Percentiles rank a stretch among this genome's conserved stretches.
phyloP scores from a whole-genome alignment of 2,329 filamentous ascomycete genomes.

The Stagonosporopsis cucurbitacearum region DNA sequence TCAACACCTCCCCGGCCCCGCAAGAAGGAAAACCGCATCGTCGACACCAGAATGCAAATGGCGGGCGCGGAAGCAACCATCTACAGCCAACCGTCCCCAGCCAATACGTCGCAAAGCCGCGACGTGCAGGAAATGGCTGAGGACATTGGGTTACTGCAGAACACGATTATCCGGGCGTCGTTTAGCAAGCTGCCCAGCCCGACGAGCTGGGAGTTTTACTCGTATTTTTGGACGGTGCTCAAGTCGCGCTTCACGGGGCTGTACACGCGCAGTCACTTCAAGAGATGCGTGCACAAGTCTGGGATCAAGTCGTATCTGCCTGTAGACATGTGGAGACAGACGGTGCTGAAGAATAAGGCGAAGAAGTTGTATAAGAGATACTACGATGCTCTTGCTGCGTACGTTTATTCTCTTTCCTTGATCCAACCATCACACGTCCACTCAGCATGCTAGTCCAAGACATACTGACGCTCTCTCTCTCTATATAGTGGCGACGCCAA shows the following conservation, averaged over 20 bases:
- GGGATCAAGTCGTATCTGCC: slow-evolving; percentile 22
- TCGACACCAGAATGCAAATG: slow-evolving; percentile 18
- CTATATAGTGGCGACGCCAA: slow-evolving; percentile 27
- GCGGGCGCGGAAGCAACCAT: slow-evolving; percentile 13
- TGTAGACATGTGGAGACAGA: slow-evolving; percentile 21
- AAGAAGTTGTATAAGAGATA: slow-evolving; percentile 66
- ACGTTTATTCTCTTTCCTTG: not conserved
- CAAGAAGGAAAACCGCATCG: slow-evolving; percentile 11
- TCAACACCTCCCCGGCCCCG: slow-evolving; percentile 26
- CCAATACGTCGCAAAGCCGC: slow-evolving; percentile 8
- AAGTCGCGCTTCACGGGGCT: slow-evolving; percentile 25
- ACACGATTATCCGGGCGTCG: slow-evolving; percentile 28
- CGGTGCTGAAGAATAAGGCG: slow-evolving; percentile 49
- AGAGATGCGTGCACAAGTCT: slow-evolving; percentile 21
- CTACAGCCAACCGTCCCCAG: slow-evolving; percentile 18
- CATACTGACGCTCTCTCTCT: slow-evolving; percentile 8
- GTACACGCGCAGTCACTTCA: slow-evolving; percentile 29
- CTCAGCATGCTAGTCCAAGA: too few species aligned
- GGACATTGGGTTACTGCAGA: slow-evolving; percentile 34
- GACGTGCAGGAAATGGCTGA: slow-evolving; percentile 21
- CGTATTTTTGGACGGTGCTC: slow-evolving; percentile 29
- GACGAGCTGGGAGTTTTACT: slow-evolving; percentile 14
- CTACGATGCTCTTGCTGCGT: slow-evolving; percentile 64
- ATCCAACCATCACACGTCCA: not conserved
- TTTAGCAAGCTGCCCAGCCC: slow-evolving; percentile 20